A percentile compares a stretch with the other conserved stretches of the same genome.
phyloP scores from a whole-genome alignment of 73 alveolate genomes.

The Blepharisma japonicum region DNA sequence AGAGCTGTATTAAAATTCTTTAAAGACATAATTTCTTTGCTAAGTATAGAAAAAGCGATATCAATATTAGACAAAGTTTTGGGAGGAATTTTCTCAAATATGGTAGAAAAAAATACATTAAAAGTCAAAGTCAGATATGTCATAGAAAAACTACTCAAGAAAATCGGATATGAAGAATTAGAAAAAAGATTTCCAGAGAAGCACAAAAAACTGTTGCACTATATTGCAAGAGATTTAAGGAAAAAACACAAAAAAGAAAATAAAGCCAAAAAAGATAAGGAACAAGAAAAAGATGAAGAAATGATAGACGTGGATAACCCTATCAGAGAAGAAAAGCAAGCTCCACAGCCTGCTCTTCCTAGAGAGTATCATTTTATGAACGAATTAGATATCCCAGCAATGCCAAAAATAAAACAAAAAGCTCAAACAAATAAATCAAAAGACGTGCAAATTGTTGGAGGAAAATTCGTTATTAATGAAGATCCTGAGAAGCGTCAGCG shows the following conservation, averaged over 20 bases:
- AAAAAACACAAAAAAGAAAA: background rate
- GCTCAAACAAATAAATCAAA: background rate
- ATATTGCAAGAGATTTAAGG: background rate
- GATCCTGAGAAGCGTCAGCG: background rate
- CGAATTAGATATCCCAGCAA: conserved; percentile 18
- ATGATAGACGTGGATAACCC: background rate
- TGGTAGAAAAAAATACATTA: background rate
- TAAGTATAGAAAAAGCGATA: background rate
- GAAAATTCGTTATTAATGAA: conserved; percentile 16
- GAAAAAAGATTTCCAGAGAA: background rate
- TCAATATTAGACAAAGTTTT: background rate
- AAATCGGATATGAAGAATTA: background rate
- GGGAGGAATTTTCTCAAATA: background rate
- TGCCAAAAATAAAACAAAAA: background rate
- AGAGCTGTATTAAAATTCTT: background rate
- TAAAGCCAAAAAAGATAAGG: background rate
- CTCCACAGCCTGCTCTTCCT: background rate
- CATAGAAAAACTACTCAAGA: background rate
- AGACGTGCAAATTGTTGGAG: background rate
- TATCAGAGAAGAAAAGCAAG: background rate
- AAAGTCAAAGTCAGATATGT: background rate
- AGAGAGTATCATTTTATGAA: conserved; percentile 22
- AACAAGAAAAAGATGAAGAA: background rate
- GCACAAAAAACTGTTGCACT: background rate
- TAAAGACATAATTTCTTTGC: background rate